Evolutionary conservation across 2,329 filamentous ascomycete genomes (phyloP).

Genomic region (Akanthomyces muscarius): DNA sequence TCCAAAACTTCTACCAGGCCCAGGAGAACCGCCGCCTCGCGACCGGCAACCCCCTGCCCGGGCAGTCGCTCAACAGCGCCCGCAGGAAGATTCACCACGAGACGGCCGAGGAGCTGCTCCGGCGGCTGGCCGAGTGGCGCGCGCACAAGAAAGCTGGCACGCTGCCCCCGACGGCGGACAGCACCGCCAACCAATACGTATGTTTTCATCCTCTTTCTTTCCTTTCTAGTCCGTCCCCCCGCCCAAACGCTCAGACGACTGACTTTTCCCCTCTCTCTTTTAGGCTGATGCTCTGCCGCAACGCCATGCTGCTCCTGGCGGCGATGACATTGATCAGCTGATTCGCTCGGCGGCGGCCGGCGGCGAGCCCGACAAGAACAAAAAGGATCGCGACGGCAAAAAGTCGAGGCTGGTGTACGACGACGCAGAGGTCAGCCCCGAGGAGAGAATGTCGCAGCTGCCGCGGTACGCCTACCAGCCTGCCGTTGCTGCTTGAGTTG

Average conservation of each 20-base stretch:
- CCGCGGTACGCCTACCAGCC: conserved; percentile 64
- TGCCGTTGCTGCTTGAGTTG: conserved; percentile 22
- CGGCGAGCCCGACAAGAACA: conserved; percentile 54
- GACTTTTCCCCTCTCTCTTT: background rate
- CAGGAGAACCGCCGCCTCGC: conserved; percentile 77
- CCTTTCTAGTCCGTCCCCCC: background rate
- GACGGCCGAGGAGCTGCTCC: conserved; percentile 71
- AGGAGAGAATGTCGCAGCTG: conserved; percentile 82
- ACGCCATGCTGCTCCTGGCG: conserved; percentile 24
- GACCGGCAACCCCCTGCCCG: conserved; percentile 79
- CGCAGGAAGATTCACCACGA: conserved; percentile 72
- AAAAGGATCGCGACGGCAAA: conserved; percentile 66
- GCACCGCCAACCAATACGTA: background rate
- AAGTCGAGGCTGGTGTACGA: conserved; percentile 74
- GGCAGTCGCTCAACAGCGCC: conserved; percentile 59
- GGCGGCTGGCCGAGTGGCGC: conserved; percentile 72
- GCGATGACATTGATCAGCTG: conserved; percentile 62
- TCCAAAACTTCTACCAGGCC: conserved; percentile 78
- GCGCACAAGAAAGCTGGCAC: conserved; percentile 58
- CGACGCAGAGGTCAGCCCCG: conserved; percentile 74
- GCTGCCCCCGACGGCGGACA: conserved; percentile 39
- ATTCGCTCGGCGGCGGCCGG: conserved; percentile 51
- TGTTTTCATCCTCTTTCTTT: background rate
- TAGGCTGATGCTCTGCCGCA: conserved; percentile 32
- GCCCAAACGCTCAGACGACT: background rate